phyloP scores from a whole-genome alignment of 768 basidiomycete species.

The Boletus sp. region DNA sequence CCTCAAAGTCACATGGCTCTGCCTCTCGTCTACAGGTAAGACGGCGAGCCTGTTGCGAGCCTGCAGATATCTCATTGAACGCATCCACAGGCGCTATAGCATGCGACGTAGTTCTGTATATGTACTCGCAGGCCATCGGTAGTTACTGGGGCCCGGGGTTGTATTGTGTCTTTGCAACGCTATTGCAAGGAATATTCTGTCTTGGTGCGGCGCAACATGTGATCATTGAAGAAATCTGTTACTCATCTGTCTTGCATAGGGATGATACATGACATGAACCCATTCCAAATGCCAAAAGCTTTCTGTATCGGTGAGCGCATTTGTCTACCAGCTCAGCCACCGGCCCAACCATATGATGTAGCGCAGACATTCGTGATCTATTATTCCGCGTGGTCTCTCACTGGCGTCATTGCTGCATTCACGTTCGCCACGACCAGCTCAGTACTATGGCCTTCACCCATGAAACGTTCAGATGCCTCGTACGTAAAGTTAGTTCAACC shows the following conservation, averaged over 20 bases:
- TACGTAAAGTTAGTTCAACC: slow-evolving; percentile 5
- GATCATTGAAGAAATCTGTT: neutral
- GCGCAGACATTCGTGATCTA: slow-evolving; percentile 35
- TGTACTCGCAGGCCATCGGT: slow-evolving; percentile 42
- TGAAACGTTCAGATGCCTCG: slow-evolving; percentile 26
- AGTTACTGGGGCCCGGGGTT: slow-evolving; percentile 47
- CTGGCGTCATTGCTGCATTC: slow-evolving; percentile 43
- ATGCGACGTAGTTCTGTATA: slow-evolving; percentile 47
- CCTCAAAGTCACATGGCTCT: slow-evolving; percentile 57
- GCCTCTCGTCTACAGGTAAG: slow-evolving; percentile 52
- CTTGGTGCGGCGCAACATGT: slow-evolving; percentile 41
- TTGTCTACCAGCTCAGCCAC: neutral
- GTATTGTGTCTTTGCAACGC: slow-evolving; percentile 48
- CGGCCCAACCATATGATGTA: slow-evolving; percentile 13
- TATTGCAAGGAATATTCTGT: slow-evolving; percentile 56
- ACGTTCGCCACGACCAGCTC: slow-evolving; percentile 47
- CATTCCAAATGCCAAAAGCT: slow-evolving; percentile 49
- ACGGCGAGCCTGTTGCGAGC: neutral
- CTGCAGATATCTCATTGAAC: neutral
- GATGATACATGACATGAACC: slow-evolving; percentile 62
- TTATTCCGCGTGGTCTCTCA: slow-evolving; percentile 41
- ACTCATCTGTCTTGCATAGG: slow-evolving; percentile 35
- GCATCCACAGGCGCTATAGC: slow-evolving; percentile 42
- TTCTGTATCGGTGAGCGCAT: slow-evolving; percentile 53
- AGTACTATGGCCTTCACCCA: slow-evolving; percentile 35